Evolutionary conservation across 75 land plant genomes (phyloP).

Genomic region (Isoetes taiwanensis): DNA sequence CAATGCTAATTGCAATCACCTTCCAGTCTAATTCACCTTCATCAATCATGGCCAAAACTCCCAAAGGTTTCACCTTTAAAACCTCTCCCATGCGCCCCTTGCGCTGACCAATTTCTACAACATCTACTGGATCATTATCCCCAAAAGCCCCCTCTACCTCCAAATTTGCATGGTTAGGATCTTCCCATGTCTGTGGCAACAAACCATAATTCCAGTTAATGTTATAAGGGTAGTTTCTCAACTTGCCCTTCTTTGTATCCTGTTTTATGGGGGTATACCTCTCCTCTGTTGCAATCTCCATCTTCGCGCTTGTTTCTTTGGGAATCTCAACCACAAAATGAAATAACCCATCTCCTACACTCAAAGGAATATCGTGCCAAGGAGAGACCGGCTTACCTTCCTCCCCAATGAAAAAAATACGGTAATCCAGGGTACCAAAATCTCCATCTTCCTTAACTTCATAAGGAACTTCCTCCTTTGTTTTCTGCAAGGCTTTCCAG

Average conservation of each 20-base stretch:
- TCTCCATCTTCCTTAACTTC: conserved; percentile 49
- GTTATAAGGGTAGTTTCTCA: conserved; percentile 92
- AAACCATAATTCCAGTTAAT: conserved; percentile 97
- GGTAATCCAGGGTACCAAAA: conserved; percentile 57
- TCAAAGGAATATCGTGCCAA: conserved; percentile 86
- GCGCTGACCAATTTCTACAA: conserved; percentile 88
- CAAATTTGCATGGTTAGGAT: conserved; percentile 61
- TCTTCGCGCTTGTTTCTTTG: conserved; percentile 85
- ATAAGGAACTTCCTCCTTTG: too few relatives aligned
- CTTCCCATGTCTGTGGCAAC: conserved; percentile 98
- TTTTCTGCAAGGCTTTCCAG: too few relatives aligned
- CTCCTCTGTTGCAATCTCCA: conserved; percentile 98
- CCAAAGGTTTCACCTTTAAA: conserved; percentile 82
- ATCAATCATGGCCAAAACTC: conserved; percentile 93
- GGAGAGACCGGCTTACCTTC: conserved; percentile 79
- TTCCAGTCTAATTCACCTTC: conserved; percentile 99
- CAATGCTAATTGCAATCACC: conserved; percentile 82
- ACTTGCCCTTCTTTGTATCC: conserved; percentile 95
- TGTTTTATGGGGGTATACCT: conserved; percentile 84
- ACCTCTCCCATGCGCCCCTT: conserved; percentile 59
- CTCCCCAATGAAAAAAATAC: conserved; percentile 63
- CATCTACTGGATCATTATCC: conserved; percentile 98
- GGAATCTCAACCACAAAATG: conserved; percentile 82
- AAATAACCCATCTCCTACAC: conserved; percentile 57
- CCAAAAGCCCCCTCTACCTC: conserved; percentile 92